These are phyloP conservation scores for Paulownia fortunei DNA, from an alignment of 257 asterid species.

Conservation along the genomic window DNA sequence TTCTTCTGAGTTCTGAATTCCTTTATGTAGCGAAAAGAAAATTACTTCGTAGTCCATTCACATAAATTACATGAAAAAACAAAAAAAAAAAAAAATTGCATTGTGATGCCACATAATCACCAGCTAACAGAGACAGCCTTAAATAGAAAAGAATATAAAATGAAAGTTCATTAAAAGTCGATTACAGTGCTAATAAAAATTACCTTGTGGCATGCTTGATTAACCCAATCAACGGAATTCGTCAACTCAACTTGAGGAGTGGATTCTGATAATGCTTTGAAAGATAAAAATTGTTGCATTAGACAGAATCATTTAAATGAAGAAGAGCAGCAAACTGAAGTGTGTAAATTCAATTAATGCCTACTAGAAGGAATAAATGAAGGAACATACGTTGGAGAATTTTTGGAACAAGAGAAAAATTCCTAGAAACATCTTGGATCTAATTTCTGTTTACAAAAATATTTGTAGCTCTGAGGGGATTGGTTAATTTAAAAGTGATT, in stretches of 20 bases:
- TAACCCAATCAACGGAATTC: conserved; percentile 46
- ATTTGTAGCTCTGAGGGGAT: not conserved
- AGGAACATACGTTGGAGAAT: not conserved
- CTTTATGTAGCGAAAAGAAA: no score
- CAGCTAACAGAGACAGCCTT: not conserved
- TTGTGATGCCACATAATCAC: not conserved
- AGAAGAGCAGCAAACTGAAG: not conserved
- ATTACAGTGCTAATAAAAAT: not conserved
- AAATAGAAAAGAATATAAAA: not conserved
- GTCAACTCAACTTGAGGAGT: conserved; percentile 35
- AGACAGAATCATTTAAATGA: conserved; percentile 17
- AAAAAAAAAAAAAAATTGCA: not conserved
- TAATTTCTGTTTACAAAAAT: not conserved
- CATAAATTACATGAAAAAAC: not conserved
- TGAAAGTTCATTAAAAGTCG: not conserved
- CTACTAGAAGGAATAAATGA: conserved; percentile 1
- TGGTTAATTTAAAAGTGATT: not conserved
- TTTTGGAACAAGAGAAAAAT: not conserved
- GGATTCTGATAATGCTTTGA: conserved; percentile 32
- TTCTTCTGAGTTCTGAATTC: no score
- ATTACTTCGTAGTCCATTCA: no score
- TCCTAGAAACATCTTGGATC: not conserved
- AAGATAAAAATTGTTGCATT: not conserved
- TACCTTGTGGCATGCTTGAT: conserved; percentile 38
- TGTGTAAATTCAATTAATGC: not conserved